phyloP scores from a whole-genome alignment of 2,329 filamentous ascomycete species.

The Pyrenochaeta sp. region DNA sequence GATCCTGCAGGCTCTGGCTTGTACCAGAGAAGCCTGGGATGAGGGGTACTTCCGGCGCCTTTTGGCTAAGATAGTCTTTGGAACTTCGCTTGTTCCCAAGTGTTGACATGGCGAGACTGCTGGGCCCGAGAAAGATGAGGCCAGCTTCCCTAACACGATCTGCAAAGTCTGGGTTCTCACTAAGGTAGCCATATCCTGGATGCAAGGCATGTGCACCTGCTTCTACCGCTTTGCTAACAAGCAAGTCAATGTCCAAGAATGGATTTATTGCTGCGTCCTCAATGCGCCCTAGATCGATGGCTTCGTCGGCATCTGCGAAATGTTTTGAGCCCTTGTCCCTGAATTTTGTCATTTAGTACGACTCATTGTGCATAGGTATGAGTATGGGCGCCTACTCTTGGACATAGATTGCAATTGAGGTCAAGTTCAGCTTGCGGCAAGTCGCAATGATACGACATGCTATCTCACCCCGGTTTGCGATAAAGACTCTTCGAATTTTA shows the following conservation, averaged over 20 bases:
- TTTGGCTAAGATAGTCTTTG: slow-evolving; percentile 12
- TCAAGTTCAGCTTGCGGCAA: slow-evolving; percentile 7
- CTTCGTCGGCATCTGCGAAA: slow-evolving; percentile 44
- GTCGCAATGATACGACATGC: slow-evolving; percentile 38
- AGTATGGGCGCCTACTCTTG: slow-evolving; percentile 4
- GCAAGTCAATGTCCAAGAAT: slow-evolving; percentile 41
- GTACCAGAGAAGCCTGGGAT: slow-evolving; percentile 51
- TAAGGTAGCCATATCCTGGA: slow-evolving; percentile 68
- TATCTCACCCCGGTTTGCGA: slow-evolving; percentile 70
- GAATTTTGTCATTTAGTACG: neutral
- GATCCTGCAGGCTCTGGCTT: slow-evolving; percentile 54
- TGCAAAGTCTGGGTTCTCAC: slow-evolving; percentile 60
- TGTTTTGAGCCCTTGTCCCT: slow-evolving; percentile 42
- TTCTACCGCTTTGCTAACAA: slow-evolving; percentile 35
- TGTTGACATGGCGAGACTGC: slow-evolving; percentile 60
- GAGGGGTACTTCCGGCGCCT: slow-evolving; percentile 59
- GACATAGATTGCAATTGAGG: slow-evolving; percentile 7
- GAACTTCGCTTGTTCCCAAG: slow-evolving; percentile 59
- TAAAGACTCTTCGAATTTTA: slow-evolving; percentile 39
- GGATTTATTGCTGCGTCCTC: slow-evolving; percentile 20
- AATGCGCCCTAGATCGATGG: slow-evolving; percentile 36
- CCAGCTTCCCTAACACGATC: slow-evolving; percentile 55
- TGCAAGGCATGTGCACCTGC: slow-evolving; percentile 55
- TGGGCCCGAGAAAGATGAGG: slow-evolving; percentile 60
- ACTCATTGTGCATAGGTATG: neutral